Base-by-base conservation (phyloP, 169 alveolate genomes). In the Blepharisma undulans region DNA sequence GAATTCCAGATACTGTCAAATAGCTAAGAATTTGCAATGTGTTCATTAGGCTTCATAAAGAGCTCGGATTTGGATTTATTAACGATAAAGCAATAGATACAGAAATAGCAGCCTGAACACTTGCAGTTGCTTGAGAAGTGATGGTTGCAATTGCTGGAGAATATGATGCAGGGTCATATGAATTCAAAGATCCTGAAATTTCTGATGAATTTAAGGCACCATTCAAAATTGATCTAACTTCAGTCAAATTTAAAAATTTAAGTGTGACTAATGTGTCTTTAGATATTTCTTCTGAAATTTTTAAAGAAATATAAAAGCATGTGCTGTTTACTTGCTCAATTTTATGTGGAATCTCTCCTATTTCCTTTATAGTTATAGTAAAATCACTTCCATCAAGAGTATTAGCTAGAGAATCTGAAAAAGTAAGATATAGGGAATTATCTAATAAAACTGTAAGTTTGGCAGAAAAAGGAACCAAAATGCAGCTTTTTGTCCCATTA, bases 21-120 rank as follows among this genome's bases (percentile, higher is more conserved):
- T 74, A 82, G 34, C 78, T 32, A 10, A 82, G 36, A n/a, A 82
- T 60, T n/a, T 82, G 78, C 10, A 82, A 21, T 7, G 74, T 82
- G 21, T 82, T 82, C 34, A 82, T 82, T 10, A 82, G 7, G 22
- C 77, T 82, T 78, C 89, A 82, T 60, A 82, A 12, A 32, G 89
- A 22, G 8, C 76, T 22, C 16, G 89, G 89, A 60, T 82, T 82
- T 7, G 89, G 78, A 30, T 82, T 82, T 34, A 59, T 21, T 7
- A 78, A 8, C 0, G 78, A 82, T 19, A 82, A 22, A 27, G 25
- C 34, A 21, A 22, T 14, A 2, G 29, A 8, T 29, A 1, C 36
- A 74, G 29, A 0, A 72, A 29, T 72, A 4, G 27, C 80, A 16
- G 80, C 27, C 10, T 22, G 33, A 4, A 25, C 80, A 1, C 2